phyloP scores from a whole-genome alignment of 192 early-diverging fungal genomes.

The Gigaspora rosea region DNA sequence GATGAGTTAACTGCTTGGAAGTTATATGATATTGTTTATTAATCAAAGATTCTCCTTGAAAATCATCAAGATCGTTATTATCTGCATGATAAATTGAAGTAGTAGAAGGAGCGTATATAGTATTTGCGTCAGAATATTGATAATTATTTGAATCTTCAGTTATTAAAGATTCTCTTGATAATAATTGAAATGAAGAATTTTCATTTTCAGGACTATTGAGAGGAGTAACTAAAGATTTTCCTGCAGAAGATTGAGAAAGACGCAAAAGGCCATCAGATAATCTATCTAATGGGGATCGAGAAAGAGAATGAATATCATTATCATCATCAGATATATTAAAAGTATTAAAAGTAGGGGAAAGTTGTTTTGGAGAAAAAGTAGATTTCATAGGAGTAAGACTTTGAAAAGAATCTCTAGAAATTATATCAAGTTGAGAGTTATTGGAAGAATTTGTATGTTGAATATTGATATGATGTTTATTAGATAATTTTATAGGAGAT shows the following conservation, averaged over 20 bases:
- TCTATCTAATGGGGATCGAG: slow-evolving; percentile 26
- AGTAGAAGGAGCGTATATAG: too few relatives aligned
- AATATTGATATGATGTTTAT: neutral
- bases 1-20: too few relatives aligned
- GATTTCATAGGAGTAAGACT: neutral
- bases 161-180: too few relatives aligned
- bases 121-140: too few relatives aligned
- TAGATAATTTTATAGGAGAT: neutral
- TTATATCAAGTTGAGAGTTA: too few relatives aligned
- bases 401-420: neutral
- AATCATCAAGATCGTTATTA: too few relatives aligned
- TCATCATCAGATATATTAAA: neutral
- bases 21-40: too few relatives aligned
- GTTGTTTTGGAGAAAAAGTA: neutral
- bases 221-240: neutral
- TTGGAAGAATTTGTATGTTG: neutral
- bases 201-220: neutral
- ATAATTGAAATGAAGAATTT: neutral
- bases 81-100: too few relatives aligned
- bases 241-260: neutral
- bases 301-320: neutral
- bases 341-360: neutral
- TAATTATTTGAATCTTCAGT: too few relatives aligned
- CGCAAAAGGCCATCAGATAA: slow-evolving; percentile 13
- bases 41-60: too few relatives aligned